Conservation (phyloP, 108 stramenopile species). For the Fistulifera pelliculosa region DNA sequence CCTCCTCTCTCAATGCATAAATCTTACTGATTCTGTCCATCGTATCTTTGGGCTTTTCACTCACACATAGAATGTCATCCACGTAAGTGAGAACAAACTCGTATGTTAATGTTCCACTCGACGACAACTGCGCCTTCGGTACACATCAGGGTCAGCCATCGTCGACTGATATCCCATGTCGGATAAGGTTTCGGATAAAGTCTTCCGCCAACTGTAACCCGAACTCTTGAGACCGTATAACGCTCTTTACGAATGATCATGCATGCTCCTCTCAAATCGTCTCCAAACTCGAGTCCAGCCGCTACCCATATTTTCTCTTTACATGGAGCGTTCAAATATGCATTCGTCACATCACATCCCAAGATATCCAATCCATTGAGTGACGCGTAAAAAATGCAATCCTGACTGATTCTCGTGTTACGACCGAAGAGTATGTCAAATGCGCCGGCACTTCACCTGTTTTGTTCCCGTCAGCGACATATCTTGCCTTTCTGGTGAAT, state of each 20-base stretch:
- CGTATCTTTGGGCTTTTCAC: background rate
- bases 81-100: slow-evolving; percentile 11
- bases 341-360: too few relatives aligned
- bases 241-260: slow-evolving; percentile 17
- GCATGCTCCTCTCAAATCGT: too few relatives aligned
- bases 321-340: too few relatives aligned
- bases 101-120: slow-evolving; percentile 6
- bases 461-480: background rate
- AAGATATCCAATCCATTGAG: too few relatives aligned
- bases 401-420: slow-evolving; percentile 27
- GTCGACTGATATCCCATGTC: slow-evolving; percentile 10
- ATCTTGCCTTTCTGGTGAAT: background rate
- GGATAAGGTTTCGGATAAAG: slow-evolving; percentile 3
- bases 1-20: too few relatives aligned
- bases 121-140: background rate
- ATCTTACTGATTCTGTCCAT: background rate
- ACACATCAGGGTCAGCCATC: slow-evolving; percentile 13
- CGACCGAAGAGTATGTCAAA: slow-evolving; percentile 1
- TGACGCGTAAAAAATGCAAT: slow-evolving; percentile 23
- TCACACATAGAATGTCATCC: slow-evolving; percentile 15
- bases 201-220: slow-evolving; percentile 1
- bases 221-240: slow-evolving; percentile 26
- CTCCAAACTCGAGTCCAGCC: too few relatives aligned
- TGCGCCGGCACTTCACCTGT: background rate
- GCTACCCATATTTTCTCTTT: too few relatives aligned